A percentile compares a stretch with the other conserved stretches of the same genome.
Evolutionary conservation across 1,284 basidiomycete genomes (phyloP).

Genomic region (Mycosarcoma mackinlayi): DNA sequence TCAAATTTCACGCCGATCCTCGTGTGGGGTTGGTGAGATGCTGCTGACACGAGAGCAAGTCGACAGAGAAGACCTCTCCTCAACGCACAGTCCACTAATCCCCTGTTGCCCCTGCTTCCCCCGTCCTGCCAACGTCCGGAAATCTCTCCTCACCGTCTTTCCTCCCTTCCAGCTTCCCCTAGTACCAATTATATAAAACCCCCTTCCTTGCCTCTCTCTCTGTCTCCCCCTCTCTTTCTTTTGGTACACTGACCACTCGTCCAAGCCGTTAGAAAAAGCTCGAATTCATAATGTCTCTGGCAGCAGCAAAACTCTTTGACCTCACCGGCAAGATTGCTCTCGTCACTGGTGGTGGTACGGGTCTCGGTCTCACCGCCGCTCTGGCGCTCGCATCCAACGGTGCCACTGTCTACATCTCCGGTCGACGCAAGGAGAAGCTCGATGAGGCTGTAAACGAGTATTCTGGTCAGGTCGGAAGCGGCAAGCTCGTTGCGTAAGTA

Average conservation of each 20-base stretch:
- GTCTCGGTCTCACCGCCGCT: slow-evolving; percentile 59
- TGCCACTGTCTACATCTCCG: slow-evolving; percentile 62
- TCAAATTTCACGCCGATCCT: slow-evolving; percentile 5
- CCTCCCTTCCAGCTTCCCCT: too few relatives aligned
- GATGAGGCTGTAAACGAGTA: slow-evolving; percentile 35
- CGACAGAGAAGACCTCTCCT: too few relatives aligned
- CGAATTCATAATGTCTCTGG: slow-evolving; percentile 18
- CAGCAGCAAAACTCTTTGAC: slow-evolving; percentile 33
- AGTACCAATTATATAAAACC: too few relatives aligned
- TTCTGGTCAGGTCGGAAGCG: slow-evolving; percentile 1
- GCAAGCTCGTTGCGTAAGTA: slow-evolving; percentile 36
- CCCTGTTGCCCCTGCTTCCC: not conserved
- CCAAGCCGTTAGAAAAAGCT: too few relatives aligned
- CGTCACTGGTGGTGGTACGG: slow-evolving; percentile 61
- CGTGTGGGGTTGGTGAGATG: not conserved
- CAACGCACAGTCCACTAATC: slow-evolving; percentile 6
- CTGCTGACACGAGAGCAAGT: slow-evolving; percentile 8
- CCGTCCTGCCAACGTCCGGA: too few relatives aligned
- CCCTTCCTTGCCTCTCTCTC: too few relatives aligned
- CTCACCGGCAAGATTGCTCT: slow-evolving; percentile 53
- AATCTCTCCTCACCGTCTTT: not conserved
- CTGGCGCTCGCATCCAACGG: slow-evolving; percentile 58
- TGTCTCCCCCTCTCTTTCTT: too few relatives aligned
- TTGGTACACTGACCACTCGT: too few relatives aligned
- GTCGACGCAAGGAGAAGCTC: slow-evolving; percentile 46